A percentile compares a stretch with the other conserved stretches of the same genome.
These are phyloP conservation scores for Gardenia jasminoides DNA, from an alignment of 257 asterid genomes.

Conservation along the genomic window DNA sequence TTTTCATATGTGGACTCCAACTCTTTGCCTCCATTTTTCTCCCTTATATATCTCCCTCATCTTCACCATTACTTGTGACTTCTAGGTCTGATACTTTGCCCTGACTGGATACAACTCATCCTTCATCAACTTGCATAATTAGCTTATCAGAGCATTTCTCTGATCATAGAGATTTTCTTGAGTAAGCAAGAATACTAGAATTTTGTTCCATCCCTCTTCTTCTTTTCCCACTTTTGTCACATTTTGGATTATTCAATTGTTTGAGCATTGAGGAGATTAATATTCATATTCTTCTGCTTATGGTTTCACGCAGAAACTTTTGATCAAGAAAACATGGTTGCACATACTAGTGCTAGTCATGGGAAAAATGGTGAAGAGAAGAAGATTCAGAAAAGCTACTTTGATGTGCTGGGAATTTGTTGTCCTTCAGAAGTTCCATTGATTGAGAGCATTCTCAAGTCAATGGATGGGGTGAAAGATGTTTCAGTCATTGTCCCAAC, in stretches of 20 bases:
- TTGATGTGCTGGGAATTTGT: conserved; percentile 82
- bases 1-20: background rate
- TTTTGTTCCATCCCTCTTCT: background rate
- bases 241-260: background rate
- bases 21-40: background rate
- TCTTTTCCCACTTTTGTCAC: background rate
- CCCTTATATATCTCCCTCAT: background rate
- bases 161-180: background rate
- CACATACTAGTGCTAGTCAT: background rate
- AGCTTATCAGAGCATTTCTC: background rate
- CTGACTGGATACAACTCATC: background rate
- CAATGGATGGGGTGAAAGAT: conserved; percentile 66
- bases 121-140: background rate
- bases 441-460: conserved; percentile 49
- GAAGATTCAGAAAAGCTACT: conserved; percentile 67
- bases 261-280: background rate
- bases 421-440: conserved; percentile 61
- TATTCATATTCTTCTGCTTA: background rate
- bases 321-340: background rate
- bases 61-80: background rate
- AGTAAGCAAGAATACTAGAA: background rate
- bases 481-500: conserved; percentile 66
- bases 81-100: background rate
- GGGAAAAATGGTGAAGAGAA: background rate
- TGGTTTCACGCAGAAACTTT: background rate